phyloP scores from a whole-genome alignment of 2,329 filamentous ascomycete species.

The Zasmidium citrigriseum region DNA sequence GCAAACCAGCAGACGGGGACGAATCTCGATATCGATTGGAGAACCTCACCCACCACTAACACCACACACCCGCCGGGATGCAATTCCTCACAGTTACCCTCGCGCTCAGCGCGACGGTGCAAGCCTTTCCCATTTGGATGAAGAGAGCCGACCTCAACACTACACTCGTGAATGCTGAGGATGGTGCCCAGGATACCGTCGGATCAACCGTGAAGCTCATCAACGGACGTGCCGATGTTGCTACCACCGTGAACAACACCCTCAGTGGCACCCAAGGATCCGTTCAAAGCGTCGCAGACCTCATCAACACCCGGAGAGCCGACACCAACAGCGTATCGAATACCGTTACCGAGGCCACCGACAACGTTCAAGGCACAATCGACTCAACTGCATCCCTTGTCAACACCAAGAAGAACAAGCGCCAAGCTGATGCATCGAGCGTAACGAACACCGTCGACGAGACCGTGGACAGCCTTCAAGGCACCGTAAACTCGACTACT shows the following conservation, averaged over 20 bases:
- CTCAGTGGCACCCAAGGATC: neutral
- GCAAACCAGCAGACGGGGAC: neutral
- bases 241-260: neutral
- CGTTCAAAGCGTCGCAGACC: neutral
- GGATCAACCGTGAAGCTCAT: neutral
- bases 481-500: neutral
- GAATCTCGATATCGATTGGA: neutral
- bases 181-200: neutral
- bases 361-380: neutral
- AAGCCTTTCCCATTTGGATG: neutral
- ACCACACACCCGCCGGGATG: neutral
- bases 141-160: neutral
- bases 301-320: neutral
- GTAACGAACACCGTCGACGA: neutral
- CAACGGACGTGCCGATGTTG: neutral
- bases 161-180: neutral
- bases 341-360: neutral
- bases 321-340: neutral
- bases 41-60: neutral
- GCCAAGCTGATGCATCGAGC: neutral
- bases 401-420: neutral
- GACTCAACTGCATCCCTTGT: neutral
- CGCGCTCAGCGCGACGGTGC: neutral
- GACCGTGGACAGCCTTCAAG: neutral
- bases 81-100: neutral